Conservation (phyloP, 2,329 filamentous ascomycete genomes). For the Trichocomaceae sp. region DNA sequence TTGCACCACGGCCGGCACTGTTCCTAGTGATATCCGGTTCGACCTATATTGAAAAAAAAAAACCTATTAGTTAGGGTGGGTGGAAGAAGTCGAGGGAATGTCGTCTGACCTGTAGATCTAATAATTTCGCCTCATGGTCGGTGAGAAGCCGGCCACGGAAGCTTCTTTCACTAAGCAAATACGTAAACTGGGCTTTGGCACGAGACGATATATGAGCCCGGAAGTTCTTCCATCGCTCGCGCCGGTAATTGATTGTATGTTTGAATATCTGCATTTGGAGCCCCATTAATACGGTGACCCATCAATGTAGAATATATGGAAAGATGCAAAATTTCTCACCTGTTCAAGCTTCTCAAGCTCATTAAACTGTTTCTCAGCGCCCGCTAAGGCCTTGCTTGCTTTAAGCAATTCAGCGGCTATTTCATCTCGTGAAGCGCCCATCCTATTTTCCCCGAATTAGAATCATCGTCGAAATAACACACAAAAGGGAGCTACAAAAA, state of each 20-base stretch:
- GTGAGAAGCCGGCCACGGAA: constrained; percentile 77
- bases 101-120: constrained; percentile 63
- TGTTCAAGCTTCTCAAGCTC: constrained; percentile 32
- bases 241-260: constrained; percentile 60
- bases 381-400: constrained; percentile 31
- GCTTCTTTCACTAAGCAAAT: constrained; percentile 79
- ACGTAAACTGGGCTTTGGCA: constrained; percentile 78
- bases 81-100: neutral
- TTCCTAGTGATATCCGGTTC: constrained; percentile 64
- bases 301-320: neutral
- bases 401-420: constrained; percentile 47
- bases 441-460: constrained; percentile 29
- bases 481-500: constrained; percentile 14
- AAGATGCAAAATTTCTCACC: constrained; percentile 26
- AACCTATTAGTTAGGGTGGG: neutral
- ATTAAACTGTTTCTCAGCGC: constrained; percentile 32
- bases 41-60: constrained; percentile 39
- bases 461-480: constrained; percentile 6
- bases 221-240: constrained; percentile 72
- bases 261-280: constrained; percentile 41
- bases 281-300: neutral
- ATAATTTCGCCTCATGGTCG: constrained; percentile 65
- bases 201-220: constrained; percentile 78
- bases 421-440: constrained; percentile 60
- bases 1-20: constrained; percentile 71